These are phyloP conservation scores for Fusarium brachygibbosum DNA, from an alignment of 2,329 filamentous ascomycete genomes.

Conservation along the genomic window DNA sequence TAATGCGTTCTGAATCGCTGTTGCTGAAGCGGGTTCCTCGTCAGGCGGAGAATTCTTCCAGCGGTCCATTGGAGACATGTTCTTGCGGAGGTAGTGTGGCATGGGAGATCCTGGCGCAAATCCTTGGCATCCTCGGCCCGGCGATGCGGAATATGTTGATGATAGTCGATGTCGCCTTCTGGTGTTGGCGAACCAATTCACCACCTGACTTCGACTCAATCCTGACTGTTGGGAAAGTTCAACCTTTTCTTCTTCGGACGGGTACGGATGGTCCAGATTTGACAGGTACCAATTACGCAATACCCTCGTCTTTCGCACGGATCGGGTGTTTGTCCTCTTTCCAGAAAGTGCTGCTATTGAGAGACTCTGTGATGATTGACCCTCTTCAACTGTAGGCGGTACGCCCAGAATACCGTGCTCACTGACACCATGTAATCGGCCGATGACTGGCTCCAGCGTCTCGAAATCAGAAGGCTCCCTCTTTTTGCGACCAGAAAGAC, in stretches of 20 bases:
- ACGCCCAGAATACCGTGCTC: constrained; percentile 52
- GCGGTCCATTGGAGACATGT: constrained; percentile 62
- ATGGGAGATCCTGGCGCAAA: constrained; percentile 60
- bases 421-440: constrained; percentile 62
- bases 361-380: constrained; percentile 3
- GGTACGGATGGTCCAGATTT: constrained; percentile 63
- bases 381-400: constrained; percentile 19
- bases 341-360: constrained; percentile 38
- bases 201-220: constrained; percentile 60
- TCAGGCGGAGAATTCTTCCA: constrained; percentile 60
- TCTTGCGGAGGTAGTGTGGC: constrained; percentile 51
- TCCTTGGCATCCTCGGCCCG: constrained; percentile 44
- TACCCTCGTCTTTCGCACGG: constrained; percentile 60
- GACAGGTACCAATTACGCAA: constrained; percentile 62
- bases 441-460: constrained; percentile 61
- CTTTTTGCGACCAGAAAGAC: constrained; percentile 61
- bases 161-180: constrained; percentile 61
- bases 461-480: constrained; percentile 62
- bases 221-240: constrained; percentile 59
- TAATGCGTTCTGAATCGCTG: constrained; percentile 56
- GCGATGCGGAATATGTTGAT: constrained; percentile 44
- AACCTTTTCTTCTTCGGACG: constrained; percentile 61
- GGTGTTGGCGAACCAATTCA: constrained; percentile 66
- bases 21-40: constrained; percentile 58
- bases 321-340: constrained; percentile 56